Conservation (phyloP, 768 basidiomycete species). For the Suillus occidentalis region DNA sequence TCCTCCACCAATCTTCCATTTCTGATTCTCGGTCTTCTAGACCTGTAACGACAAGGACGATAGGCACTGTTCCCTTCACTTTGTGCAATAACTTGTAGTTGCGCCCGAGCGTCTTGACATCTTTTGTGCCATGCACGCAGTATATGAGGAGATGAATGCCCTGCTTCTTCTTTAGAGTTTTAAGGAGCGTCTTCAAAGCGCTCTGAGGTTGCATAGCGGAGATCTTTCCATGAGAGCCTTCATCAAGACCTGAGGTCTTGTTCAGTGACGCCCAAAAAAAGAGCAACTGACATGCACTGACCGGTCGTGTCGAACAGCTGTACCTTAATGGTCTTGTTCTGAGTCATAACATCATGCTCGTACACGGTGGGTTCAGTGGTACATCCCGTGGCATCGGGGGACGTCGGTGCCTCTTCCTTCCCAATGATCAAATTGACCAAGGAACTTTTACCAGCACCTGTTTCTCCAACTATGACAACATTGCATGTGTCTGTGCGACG, state of each 20-base stretch:
- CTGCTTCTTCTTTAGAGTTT: not conserved
- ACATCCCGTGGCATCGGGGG: slow-evolving; percentile 21
- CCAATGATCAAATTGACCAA: slow-evolving; percentile 9
- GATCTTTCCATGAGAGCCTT: not conserved
- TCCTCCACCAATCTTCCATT: slow-evolving; percentile 36
- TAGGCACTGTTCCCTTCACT: slow-evolving; percentile 39
- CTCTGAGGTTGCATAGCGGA: not conserved
- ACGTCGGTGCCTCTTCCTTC: slow-evolving; percentile 14
- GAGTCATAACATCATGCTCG: not conserved
- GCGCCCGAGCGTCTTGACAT: slow-evolving; percentile 32
- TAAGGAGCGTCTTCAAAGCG: not conserved
- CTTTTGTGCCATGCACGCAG: slow-evolving; percentile 39
- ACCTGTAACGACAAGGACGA: slow-evolving; percentile 39
- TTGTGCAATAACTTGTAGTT: slow-evolving; percentile 42
- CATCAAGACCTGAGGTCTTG: not conserved
- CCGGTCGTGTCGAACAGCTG: not conserved
- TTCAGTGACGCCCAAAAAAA: not conserved
- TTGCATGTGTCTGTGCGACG: not conserved
- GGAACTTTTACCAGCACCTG: not conserved
- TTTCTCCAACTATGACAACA: not conserved
- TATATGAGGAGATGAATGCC: slow-evolving; percentile 29
- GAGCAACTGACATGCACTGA: too few species aligned
- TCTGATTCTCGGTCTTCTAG: slow-evolving; percentile 33
- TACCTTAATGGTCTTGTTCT: not conserved
- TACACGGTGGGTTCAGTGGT: slow-evolving; percentile 18